Conservation (phyloP, 2,329 filamentous ascomycete genomes). For the Sporothrix protearum region DNA sequence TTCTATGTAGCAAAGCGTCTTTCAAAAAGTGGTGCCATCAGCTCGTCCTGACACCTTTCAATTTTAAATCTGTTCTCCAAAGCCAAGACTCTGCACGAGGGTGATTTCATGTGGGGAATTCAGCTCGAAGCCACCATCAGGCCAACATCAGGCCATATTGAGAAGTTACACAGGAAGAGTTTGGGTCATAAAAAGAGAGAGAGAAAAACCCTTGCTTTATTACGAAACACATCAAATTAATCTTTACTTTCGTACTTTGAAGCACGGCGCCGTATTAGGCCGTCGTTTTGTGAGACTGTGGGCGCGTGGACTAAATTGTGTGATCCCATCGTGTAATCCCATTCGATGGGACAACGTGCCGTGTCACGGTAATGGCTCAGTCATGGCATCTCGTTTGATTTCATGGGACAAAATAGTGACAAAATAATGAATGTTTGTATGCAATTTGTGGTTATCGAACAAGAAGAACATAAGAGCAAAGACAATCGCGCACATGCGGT, state of each 20-base stretch:
- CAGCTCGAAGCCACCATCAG: too few species aligned
- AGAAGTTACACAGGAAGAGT: too few species aligned
- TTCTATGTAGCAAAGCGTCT: not conserved
- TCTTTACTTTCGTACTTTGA: not conserved
- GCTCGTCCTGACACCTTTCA: not conserved
- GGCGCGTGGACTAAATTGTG: not conserved
- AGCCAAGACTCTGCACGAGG: too few species aligned
- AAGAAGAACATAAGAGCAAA: not conserved
- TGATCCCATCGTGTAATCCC: conserved; percentile 5
- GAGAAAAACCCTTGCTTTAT: too few species aligned
- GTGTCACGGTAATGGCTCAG: too few species aligned
- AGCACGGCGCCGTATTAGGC: not conserved
- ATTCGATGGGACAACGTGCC: not conserved
- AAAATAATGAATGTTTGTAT: not conserved
- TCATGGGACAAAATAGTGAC: not conserved
- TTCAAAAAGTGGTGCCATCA: not conserved
- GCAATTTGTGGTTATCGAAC: not conserved
- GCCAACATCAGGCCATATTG: too few species aligned
- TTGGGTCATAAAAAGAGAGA: too few species aligned
- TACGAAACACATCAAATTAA: too few species aligned
- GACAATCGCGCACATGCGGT: not conserved
- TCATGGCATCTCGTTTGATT: not conserved
- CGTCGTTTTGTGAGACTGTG: not conserved
- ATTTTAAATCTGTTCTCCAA: too few species aligned
- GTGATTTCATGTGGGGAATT: too few species aligned